Evolutionary conservation across 768 basidiomycete species (phyloP).

Genomic region (Galerina marginata): DNA sequence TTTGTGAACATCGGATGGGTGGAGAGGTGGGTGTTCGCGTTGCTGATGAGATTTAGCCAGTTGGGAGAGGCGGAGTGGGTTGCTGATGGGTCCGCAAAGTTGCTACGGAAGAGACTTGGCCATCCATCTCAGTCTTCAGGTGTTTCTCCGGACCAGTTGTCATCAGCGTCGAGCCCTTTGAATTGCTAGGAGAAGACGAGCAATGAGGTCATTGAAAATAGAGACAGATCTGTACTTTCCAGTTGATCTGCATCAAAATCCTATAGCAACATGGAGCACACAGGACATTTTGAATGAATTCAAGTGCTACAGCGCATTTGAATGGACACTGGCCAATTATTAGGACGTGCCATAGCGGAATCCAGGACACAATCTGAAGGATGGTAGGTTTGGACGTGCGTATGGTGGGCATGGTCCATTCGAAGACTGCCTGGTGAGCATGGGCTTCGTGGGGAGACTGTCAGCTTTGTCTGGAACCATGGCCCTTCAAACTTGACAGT

Average conservation of each 20-base stretch:
- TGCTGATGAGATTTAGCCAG: slow-evolving; percentile 90
- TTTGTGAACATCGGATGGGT: slow-evolving; percentile 94
- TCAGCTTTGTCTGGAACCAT: slow-evolving; percentile 93
- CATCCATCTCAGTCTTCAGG: slow-evolving; percentile 48
- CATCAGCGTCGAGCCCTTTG: slow-evolving; percentile 67
- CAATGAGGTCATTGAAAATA: slow-evolving; percentile 5
- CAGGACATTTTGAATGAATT: slow-evolving; percentile 95
- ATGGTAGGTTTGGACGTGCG: slow-evolving; percentile 91
- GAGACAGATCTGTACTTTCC: slow-evolving; percentile 59
- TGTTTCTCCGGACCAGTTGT: slow-evolving; percentile 47
- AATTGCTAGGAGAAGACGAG: slow-evolving; percentile 58
- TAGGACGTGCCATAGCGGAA: slow-evolving; percentile 83
- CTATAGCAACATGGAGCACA: slow-evolving; percentile 83
- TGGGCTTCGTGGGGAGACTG: slow-evolving; percentile 92
- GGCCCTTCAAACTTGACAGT: slow-evolving; percentile 87
- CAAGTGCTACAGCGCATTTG: slow-evolving; percentile 61
- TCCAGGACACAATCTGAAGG: slow-evolving; percentile 94
- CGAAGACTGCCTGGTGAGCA: slow-evolving; percentile 85
- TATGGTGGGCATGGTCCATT: slow-evolving; percentile 95
- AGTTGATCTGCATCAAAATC: slow-evolving; percentile 96
- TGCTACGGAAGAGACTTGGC: slow-evolving; percentile 39
- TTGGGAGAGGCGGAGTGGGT: slow-evolving; percentile 48
- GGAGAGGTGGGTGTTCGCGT: slow-evolving; percentile 88
- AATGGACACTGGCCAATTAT: not conserved
- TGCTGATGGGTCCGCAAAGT: slow-evolving; percentile 26